Evolutionary conservation across 1,284 basidiomycete genomes (phyloP), one percentile per base, ranked within the genome.

Genomic region (Microstroma glucosiphilum): DNA sequence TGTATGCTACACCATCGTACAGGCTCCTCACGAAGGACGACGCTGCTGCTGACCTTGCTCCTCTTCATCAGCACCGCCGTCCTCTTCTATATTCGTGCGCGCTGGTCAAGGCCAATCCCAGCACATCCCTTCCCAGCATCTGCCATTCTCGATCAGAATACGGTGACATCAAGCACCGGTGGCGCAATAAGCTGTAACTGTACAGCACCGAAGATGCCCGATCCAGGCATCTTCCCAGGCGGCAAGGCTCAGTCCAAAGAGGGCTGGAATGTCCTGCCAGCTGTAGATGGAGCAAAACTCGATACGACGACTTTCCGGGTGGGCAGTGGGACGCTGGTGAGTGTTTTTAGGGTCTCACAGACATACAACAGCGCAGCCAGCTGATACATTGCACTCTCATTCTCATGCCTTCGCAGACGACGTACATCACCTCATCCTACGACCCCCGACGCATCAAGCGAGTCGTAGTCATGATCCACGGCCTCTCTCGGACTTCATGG

Each of bases 281-380:
- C 23, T 8, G 59, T 76, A 19, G 53, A 57, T 1, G 74, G 74
- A 30, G 72, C 74, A 0, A 60, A 60, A 1, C 65, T 75, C 37
- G 74, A 76, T 64, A 70, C 69, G 23, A 57, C 66, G 0, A 70
- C 71, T n/a, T 61, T 76, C 37, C 57, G 55, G 6, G 69, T 69
- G 1, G 71, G 70, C 21, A 26, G 19, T 0, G 62, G 66, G 1
- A 65, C 63, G 2, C 63, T 76, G 30, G 30, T 37, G 9, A 37
- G 30, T 37, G n/a, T n/a, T n/a, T n/a, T n/a, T n/a, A n/a, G n/a
- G n/a, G n/a, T n/a, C n/a, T n/a, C n/a, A n/a, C n/a, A n/a, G n/a
- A n/a, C n/a, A n/a, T n/a, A n/a, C n/a, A n/a, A n/a, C n/a, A n/a
- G n/a, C n/a, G n/a, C n/a, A n/a, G n/a, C n/a, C n/a, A 37, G 9